Base-by-base conservation (phyloP, 495 filamentous ascomycete genomes). In the Penicillium canariense region DNA sequence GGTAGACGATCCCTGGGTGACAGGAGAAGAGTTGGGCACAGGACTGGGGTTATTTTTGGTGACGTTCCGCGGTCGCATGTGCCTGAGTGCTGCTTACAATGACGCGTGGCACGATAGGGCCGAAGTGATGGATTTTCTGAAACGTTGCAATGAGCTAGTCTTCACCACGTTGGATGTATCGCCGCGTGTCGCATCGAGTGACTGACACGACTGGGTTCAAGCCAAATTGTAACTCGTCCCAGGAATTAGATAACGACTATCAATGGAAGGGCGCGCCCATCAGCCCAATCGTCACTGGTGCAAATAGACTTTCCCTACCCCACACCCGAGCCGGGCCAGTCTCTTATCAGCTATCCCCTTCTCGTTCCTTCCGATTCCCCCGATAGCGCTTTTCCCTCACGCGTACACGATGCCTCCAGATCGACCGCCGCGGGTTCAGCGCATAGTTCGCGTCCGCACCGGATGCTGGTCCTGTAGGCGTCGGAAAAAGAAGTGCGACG, bases 401-500 rank as follows among this genome's bases (percentile, higher is more conserved):
- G 20, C 9, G 30, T 54, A 4, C 52, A 47, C 34, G 22, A 71
- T 72, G 69, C 68, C 68, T 17, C 62, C 68, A 36, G 62, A 62
- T 54, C 65, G 64, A 60, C 62, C 58, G 43, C 52, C 52, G 12
- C 58, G 68, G 8, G 60, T 63, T 27, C 56, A 61, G 36, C 64
- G 65, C 25, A 73, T 73, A 32, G 66, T 73, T 8, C 68, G 70
- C 42, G 70, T 73, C 20, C 56, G 70, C 15, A 94, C 90, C 2
- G 90, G 90, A 7, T 96, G 90, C 68, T 84, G 88, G 59, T 91
- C 89, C 27, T 95, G 90, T 69, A 78, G 90, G 50, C 87, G 86
- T 58, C 81, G 90, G n/a, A 94, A 94, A 75, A 96, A 94, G 84
- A 95, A 95, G 77, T 95, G 90, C 70, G 90, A 94, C 63, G 90